These are phyloP conservation scores for Cryptococcus maquisensis DNA, from an alignment of 1,284 basidiomycete genomes.

Conservation along the genomic window DNA sequence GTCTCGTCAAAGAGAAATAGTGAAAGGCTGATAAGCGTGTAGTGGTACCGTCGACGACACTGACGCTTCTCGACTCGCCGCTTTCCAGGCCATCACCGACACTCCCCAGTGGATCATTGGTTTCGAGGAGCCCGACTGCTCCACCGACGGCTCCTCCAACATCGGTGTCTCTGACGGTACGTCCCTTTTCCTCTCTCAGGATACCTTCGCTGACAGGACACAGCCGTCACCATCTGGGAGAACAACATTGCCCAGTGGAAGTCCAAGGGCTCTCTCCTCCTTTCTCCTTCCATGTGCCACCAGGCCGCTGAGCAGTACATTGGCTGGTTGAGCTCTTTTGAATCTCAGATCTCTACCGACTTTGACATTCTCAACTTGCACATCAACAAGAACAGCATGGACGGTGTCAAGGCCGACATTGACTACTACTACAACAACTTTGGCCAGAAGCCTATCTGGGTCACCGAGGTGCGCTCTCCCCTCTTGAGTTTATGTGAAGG, in stretches of 20 bases:
- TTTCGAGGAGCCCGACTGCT: constrained; percentile 49
- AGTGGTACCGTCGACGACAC: constrained; percentile 24
- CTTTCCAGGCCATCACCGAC: constrained; percentile 36
- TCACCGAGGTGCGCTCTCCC: constrained; percentile 41
- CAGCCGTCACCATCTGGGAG: constrained; percentile 40
- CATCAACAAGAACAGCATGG: constrained; percentile 48
- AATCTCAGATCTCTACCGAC: constrained; percentile 16
- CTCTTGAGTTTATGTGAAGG: no score
- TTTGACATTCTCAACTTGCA: constrained; percentile 46
- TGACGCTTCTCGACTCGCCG: constrained; percentile 34
- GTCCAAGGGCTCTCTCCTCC: constrained; percentile 33
- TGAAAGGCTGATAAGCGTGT: no score
- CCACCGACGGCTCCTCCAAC: constrained; percentile 24
- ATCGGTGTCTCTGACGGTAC: constrained; percentile 27
- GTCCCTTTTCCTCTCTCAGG: not conserved
- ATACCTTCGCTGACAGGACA: not conserved
- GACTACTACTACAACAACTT: constrained; percentile 46
- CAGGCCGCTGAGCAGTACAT: constrained; percentile 40
- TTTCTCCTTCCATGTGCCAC: constrained; percentile 47
- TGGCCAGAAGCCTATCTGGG: constrained; percentile 47
- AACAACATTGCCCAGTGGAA: constrained; percentile 36
- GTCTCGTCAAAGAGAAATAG: no score
- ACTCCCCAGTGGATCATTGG: constrained; percentile 43
- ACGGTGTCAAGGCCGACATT: constrained; percentile 35
- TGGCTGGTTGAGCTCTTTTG: constrained; percentile 28